These are phyloP conservation scores for Hanseniaspora uvarum DNA, from an alignment of 1,139 yeast species.

Conservation along the genomic window DNA sequence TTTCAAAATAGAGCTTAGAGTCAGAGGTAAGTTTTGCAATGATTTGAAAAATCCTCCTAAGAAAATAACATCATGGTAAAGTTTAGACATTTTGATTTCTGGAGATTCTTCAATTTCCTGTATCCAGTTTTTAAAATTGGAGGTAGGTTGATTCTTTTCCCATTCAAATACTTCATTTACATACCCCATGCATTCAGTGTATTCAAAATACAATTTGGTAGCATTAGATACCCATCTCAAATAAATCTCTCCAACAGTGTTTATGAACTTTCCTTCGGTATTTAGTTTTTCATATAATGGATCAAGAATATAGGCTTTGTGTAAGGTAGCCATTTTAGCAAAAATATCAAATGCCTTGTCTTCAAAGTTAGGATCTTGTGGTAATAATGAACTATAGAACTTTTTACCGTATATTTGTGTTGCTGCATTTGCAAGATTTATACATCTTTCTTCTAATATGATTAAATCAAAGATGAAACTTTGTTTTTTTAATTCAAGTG, in stretches of 20 bases:
- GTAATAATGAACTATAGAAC: slow-evolving; percentile 37
- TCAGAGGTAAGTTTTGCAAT: slow-evolving; percentile 59
- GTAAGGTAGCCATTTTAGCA: slow-evolving; percentile 49
- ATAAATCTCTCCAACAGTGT: slow-evolving; percentile 55
- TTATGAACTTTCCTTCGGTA: slow-evolving; percentile 58
- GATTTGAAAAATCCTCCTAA: slow-evolving; percentile 70
- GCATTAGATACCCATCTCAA: slow-evolving; percentile 58
- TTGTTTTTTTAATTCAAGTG: slow-evolving; percentile 52
- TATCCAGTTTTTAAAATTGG: slow-evolving; percentile 44
- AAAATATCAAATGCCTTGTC: slow-evolving; percentile 54
- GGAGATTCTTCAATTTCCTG: slow-evolving; percentile 38
- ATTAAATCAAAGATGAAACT: slow-evolving; percentile 70
- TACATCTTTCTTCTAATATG: slow-evolving; percentile 63
- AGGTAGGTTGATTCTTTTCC: slow-evolving; percentile 39
- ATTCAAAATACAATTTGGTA: slow-evolving; percentile 44
- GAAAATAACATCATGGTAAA: slow-evolving; percentile 51
- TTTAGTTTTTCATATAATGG: slow-evolving; percentile 44
- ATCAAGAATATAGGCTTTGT: slow-evolving; percentile 45
- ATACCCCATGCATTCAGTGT: slow-evolving; percentile 46
- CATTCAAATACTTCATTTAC: slow-evolving; percentile 47
- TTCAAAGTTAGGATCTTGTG: slow-evolving; percentile 46
- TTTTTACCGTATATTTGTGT: slow-evolving; percentile 46
- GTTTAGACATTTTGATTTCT: slow-evolving; percentile 34
- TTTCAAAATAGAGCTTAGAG: slow-evolving; percentile 49
- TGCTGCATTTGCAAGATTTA: slow-evolving; percentile 58